Percentiles rank a stretch among this genome's conserved stretches.
These are phyloP conservation scores for Leishmania guyanensis DNA, from an alignment of 208 protist species.

Conservation along the genomic window DNA sequence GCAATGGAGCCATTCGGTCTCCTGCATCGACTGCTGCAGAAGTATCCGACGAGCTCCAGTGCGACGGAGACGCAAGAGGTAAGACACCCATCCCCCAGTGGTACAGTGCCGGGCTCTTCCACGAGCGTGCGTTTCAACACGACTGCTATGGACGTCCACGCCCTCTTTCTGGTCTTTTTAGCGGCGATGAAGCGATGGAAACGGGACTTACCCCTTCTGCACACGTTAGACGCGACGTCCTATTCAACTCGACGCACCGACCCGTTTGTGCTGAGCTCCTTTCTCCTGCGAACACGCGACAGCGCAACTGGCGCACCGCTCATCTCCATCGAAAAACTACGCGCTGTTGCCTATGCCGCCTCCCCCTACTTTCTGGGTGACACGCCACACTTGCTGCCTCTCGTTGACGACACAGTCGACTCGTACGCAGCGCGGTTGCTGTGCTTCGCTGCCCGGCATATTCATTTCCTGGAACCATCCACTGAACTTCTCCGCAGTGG, in stretches of 20 bases:
- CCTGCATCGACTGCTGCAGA: background rate
- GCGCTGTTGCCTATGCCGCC: constrained; percentile 26
- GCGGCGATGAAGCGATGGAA: constrained; percentile 40
- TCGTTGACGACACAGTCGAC: constrained; percentile 38
- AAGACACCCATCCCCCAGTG: background rate
- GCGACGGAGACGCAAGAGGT: background rate
- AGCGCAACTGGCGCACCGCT: constrained; percentile 10
- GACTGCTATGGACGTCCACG: constrained; percentile 17
- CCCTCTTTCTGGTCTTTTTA: constrained; percentile 31
- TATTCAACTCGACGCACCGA: constrained; percentile 52
- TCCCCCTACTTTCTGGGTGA: constrained; percentile 33
- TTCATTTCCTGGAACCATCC: constrained; percentile 19
- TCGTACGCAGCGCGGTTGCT: constrained; percentile 33
- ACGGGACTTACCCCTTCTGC: constrained; percentile 10
- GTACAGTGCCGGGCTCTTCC: background rate
- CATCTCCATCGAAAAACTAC: constrained; percentile 42
- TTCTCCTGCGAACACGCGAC: constrained; percentile 30
- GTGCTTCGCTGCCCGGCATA: constrained; percentile 25
- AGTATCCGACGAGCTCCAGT: no score
- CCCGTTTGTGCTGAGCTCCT: constrained; percentile 53
- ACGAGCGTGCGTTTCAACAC: background rate
- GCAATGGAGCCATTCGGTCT: constrained; percentile 25
- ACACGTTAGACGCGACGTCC: constrained; percentile 32
- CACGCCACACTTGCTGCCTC: constrained; percentile 17
- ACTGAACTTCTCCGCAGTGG: constrained; percentile 30